Evolutionary conservation across 345 rosid genomes (phyloP).

Genomic region (Anacardium occidentale): DNA sequence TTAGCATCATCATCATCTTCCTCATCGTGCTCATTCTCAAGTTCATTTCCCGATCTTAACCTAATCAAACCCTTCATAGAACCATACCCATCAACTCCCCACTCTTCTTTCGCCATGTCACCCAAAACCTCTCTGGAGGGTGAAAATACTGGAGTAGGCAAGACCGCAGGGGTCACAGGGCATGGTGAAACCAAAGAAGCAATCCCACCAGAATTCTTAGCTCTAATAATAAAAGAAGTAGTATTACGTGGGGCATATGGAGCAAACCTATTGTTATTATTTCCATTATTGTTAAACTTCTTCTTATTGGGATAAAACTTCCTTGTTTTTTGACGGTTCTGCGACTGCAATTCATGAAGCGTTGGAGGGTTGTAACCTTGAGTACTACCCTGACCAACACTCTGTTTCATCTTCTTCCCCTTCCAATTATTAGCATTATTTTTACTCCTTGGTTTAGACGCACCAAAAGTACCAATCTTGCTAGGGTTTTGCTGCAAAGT

Average conservation of each 20-base stretch:
- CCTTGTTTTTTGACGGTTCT: constrained; percentile 67
- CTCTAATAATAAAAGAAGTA: constrained; percentile 78
- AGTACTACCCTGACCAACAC: constrained; percentile 12
- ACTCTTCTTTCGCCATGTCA: constrained; percentile 95
- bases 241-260: constrained; percentile 97
- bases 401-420: constrained; percentile 53
- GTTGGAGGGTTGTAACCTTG: constrained; percentile 79
- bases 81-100: constrained; percentile 99
- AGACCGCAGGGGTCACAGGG: constrained; percentile 83
- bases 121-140: constrained; percentile 87
- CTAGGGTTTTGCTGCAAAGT: constrained; percentile 17
- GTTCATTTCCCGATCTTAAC: constrained; percentile 68
- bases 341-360: constrained; percentile 74
- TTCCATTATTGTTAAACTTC: constrained; percentile 13
- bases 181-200: constrained; percentile 89
- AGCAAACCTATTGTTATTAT: constrained; percentile 51
- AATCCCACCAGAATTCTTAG: constrained; percentile 88
- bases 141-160: constrained; percentile 83
- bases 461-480: constrained; percentile 25
- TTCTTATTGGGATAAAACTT: constrained; percentile 77
- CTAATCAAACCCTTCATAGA: constrained; percentile 96
- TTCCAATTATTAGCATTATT: constrained; percentile 62
- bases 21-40: constrained; percentile 61
- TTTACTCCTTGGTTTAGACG: constrained; percentile 30
- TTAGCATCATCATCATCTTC: constrained; percentile 85